These are phyloP conservation scores for Coemansia sp. DNA, from an alignment of 192 early-diverging fungal genomes.

Conservation along the genomic window DNA sequence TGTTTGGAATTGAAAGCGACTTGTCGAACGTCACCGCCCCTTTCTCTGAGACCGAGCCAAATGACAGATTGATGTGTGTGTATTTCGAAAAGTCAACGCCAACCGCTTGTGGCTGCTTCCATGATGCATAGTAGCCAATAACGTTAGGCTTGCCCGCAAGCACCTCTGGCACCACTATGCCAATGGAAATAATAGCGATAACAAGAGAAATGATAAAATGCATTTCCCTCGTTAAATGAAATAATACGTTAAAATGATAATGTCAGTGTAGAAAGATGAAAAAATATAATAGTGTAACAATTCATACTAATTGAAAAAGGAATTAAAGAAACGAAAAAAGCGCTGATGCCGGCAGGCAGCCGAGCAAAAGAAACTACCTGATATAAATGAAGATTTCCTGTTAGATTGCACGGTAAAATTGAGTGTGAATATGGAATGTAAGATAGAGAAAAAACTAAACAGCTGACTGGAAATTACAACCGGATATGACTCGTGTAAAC, in stretches of 20 bases:
- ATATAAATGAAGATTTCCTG: too few species aligned
- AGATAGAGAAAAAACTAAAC: too few species aligned
- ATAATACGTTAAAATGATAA: not conserved
- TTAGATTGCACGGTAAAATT: too few species aligned
- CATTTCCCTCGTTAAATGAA: not conserved
- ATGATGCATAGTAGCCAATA: slow-evolving; percentile 44
- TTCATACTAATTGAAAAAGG: too few species aligned
- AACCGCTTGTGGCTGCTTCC: slow-evolving; percentile 25
- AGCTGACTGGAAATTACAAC: too few species aligned
- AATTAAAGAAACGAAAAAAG: too few species aligned
- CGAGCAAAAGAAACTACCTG: too few species aligned
- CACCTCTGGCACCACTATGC: not conserved
- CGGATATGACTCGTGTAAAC: too few species aligned
- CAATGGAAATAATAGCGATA: not conserved
- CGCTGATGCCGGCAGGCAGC: too few species aligned
- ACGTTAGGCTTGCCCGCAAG: slow-evolving; percentile 17
- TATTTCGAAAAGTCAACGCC: slow-evolving; percentile 52
- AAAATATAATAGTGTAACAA: too few species aligned
- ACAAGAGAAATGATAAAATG: not conserved
- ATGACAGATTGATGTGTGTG: slow-evolving; percentile 75
- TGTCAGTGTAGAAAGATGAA: not conserved
- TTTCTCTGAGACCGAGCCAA: slow-evolving; percentile 49
- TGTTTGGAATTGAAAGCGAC: slow-evolving; percentile 40
- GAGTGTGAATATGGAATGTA: too few species aligned
- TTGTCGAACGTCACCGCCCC: slow-evolving; percentile 41